Evolutionary conservation across 2,329 filamentous ascomycete genomes (phyloP), one percentile per base, ranked within the genome.

Genomic region (Tolypocladium cylindrosporum): DNA sequence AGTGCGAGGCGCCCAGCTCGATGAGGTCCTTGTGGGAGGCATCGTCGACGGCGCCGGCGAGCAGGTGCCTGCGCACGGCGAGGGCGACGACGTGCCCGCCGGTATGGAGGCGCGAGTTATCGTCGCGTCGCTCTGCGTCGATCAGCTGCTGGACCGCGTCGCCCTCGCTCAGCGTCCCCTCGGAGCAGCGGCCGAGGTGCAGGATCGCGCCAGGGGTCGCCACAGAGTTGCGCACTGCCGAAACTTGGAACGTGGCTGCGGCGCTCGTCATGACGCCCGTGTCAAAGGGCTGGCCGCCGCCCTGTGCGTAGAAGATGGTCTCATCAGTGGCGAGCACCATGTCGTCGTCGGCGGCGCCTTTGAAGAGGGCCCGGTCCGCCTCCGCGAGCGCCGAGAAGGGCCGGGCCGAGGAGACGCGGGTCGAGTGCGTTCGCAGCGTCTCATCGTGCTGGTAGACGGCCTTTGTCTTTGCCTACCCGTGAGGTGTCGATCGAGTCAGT

Each of bases 231-330:
- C 53, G 53, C 24, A 55, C 53, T 8, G 53, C 37, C 37, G 6
- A 31, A 5, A 55, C 53, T 14, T 42, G 13, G 21, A 55, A 42
- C 8, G 9, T 55, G 53, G 21, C 53, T 10, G 74, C 66, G 5
- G 74, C 71, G 54, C 78, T 78, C 69, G 76, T 80, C 61, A 90
- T 87, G 41, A 67, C 71, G 24, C 87, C 87, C 10, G 77, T 75
- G 61, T 90, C 87, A 0, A 81, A 85, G 1, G 87, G 87, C 65
- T 90, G 87, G 10, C 87, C 87, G 61, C 87, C 87, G 27, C 87
- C 87, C 69, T 90, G 87, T 0, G 85, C 82, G 61, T 90, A 84
- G 71, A 90, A 90, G 60, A 90, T 85, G 24, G 87, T 90, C 53
- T 79, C 70, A 2, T 81, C 74, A 0, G 84, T 86, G 10, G 82